phyloP scores from a whole-genome alignment of 139 green algal genomes.

The Astrephomene gubernaculifera region DNA sequence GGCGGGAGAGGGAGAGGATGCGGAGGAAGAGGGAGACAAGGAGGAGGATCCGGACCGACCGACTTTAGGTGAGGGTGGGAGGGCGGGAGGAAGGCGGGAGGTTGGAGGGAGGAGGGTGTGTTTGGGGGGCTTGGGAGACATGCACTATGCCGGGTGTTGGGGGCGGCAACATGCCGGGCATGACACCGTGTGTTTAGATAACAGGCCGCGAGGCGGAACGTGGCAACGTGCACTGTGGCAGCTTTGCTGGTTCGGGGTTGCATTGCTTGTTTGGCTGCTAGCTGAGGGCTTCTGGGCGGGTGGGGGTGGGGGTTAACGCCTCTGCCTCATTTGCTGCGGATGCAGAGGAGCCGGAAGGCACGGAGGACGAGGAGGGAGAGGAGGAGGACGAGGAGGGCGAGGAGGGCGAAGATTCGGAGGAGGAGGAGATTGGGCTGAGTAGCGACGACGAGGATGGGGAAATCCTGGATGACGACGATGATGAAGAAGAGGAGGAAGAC shows the following conservation, averaged over 20 bases:
- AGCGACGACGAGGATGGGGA: conserved; percentile 4
- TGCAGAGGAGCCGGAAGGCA: conserved; percentile 11
- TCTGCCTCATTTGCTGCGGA: conserved; percentile 1
- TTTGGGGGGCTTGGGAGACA: too few species aligned
- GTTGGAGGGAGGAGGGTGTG: too few species aligned
- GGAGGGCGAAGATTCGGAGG: conserved; percentile 31
- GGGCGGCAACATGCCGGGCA: too few species aligned
- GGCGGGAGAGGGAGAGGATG: conserved; percentile 8
- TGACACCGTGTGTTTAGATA: too few species aligned
- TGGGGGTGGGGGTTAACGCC: too few species aligned
- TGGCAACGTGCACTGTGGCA: too few species aligned
- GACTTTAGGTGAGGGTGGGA: background rate
- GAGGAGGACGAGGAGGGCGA: conserved; percentile 21
- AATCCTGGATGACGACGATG: background rate
- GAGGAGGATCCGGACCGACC: conserved; percentile 5
- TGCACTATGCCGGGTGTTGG: too few species aligned
- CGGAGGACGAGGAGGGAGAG: conserved; percentile 24
- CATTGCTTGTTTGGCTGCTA: too few species aligned
- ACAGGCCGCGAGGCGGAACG: too few species aligned
- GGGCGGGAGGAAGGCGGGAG: too few species aligned
- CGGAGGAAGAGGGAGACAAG: background rate
- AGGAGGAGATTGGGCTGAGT: conserved; percentile 10
- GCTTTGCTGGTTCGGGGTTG: too few species aligned
- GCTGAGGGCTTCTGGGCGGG: too few species aligned
- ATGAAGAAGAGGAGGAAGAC: background rate